Evolutionary conservation across 2,329 filamentous ascomycete genomes (phyloP), one percentile per base, ranked within the genome.

Genomic region (Alternaria gaisen): DNA sequence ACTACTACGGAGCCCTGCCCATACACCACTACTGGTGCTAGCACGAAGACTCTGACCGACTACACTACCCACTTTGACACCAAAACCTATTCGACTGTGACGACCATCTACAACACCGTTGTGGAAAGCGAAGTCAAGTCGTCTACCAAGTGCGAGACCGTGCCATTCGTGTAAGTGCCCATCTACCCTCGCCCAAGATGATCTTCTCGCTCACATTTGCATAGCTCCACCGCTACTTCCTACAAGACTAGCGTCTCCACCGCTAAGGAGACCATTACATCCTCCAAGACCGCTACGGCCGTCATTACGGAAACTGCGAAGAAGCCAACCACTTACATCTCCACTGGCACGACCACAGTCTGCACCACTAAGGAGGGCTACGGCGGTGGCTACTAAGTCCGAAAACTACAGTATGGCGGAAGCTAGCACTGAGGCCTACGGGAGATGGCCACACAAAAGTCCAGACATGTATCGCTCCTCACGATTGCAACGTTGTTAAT

Each of bases 361-460:
- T 74, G 72, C 66, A 51, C 56, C 12, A 71, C 70, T 36, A 65
- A 67, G 47, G 52, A 36, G 10, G 50, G 43, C 6, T 64, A 64
- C 18, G 59, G 55, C 9, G 22, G 22, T 4, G 51, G 50, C 6
- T 61, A 59, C 34, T 65, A 44, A 38, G 38, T 12, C 12, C 5
- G 28, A 2, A 41, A 28, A 26, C 34, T 52, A 12, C 36, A 34
- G 14, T 36, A 50, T 26, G 1, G 12, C n/a, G 32, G 32, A 50
- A n/a, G 22, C 32, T 50, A 50, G 30, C 20, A 38, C 3, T 38
- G 32, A 16, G 16, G 30, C 32, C 38, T 4, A 36, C 30, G 14
- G 20, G 16, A 38, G 32, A 24, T 24, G 24, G 46, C 14, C 12
- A 50, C 14, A 36, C 44, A 32, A 28, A 51, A 28, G 11, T 52